Percentiles rank a stretch among this genome's conserved stretches.
phyloP scores from a whole-genome alignment of 2,329 filamentous ascomycete species.

The Thielaviopsis euricoi region DNA sequence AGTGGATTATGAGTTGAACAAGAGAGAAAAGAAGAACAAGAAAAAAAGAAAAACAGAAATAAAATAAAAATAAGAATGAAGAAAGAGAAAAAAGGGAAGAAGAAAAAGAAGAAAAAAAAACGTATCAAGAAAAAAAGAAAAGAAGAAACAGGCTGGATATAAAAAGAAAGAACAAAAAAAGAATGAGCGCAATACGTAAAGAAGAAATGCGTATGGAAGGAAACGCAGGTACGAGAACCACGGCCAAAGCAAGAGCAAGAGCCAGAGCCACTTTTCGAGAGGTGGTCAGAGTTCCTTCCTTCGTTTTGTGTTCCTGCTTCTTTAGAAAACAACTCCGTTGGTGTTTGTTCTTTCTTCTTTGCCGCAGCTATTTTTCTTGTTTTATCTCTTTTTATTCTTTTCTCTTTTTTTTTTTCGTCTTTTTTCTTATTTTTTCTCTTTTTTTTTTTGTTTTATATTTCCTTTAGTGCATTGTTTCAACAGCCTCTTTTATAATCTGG shows the following conservation, averaged over 20 bases:
- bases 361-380: background rate
- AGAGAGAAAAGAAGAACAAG: background rate
- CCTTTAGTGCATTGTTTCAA: background rate
- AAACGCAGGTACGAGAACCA: background rate
- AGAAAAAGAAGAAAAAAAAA: constrained; percentile 2
- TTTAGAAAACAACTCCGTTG: background rate
- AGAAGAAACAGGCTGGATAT: background rate
- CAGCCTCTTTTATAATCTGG: background rate
- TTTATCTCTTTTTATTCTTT: background rate
- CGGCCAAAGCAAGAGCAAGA: constrained; percentile 7
- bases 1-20: background rate
- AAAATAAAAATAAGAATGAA: constrained; percentile 9
- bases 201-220: constrained; percentile 12
- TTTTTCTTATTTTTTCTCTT: background rate
- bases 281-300: background rate
- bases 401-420: background rate
- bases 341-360: no score
- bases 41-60: constrained; percentile 12
- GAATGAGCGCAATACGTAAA: constrained; percentile 14
- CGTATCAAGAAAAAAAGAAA: constrained; percentile 9
- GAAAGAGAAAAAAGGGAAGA: background rate
- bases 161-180: constrained; percentile 10
- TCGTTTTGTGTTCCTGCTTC: background rate
- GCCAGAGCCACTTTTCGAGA: background rate
- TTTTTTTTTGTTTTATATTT: no score